Base-by-base conservation (phyloP, 768 basidiomycete genomes). In the Lepiota venenata region DNA sequence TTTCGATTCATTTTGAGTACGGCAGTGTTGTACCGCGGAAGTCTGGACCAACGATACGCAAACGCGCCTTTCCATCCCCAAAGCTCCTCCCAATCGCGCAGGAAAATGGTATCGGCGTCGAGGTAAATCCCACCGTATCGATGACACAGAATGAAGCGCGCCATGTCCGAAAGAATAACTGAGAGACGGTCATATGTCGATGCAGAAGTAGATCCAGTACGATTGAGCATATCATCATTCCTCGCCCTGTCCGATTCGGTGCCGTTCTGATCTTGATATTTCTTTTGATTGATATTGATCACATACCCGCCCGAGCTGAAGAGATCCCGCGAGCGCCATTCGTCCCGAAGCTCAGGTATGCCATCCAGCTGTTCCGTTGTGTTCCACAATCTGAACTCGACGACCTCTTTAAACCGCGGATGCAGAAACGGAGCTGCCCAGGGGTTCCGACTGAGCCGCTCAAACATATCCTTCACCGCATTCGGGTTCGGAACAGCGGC, bases 51-150 rank as follows among this genome's bases (percentile, higher is more conserved):
- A 2, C 96, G 80, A 68, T 98, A 98, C 7, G 96, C 95, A 62
- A 97, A 99, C 15, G 94, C 93, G 37, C 95, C 95, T 62, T 87
- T 84, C 88, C 91, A 97, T 25, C 92, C 93, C 93, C 93, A 98
- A 4, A 99, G 75, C 61, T 98, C 96, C 66, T 97, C 95, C 97
- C 97, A 99, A 64, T 99, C 96, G 18, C 97, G 87, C 29, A 99
- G 72, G 61, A 99, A 84, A 59, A 99, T 83, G 8, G 93, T 98
- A 66, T 98, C 97, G 9, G 95, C 94, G 63, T 99, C 96, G 49
- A 99, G 84, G 66, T 98, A 99, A 46, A 94, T 90, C 12, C 96
- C 96, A 20, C 97, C 96, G 63, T 89, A 98, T 18, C 94, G 87
- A 69, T 99, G 92, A 57, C 92, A 94, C n/a, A 99, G 78, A 53